Conservation (phyloP, 148 eudicot genomes). For the Chenopodium suecicum region DNA sequence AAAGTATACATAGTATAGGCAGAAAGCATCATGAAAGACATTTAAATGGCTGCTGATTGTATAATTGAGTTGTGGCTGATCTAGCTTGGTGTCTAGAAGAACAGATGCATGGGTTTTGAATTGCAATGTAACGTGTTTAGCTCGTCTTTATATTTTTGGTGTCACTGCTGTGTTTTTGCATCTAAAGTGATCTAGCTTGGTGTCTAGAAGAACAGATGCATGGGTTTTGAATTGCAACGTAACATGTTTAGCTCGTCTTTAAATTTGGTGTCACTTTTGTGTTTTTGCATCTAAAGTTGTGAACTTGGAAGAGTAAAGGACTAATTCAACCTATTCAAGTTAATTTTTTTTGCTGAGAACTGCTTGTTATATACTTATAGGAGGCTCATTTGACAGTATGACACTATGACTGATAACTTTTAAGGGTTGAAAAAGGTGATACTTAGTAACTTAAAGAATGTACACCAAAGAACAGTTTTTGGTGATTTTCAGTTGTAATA, state of each 20-base stretch:
- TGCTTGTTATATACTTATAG: neutral
- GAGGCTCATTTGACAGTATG: neutral
- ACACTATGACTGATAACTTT: neutral
- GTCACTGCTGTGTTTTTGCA: neutral
- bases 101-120: neutral
- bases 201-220: neutral
- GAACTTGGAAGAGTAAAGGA: neutral
- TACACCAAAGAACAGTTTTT: neutral
- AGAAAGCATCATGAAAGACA: neutral
- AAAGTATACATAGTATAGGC: neutral
- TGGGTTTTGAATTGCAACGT: neutral
- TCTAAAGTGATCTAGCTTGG: neutral
- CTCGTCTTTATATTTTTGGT: neutral
- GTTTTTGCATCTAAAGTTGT: neutral
- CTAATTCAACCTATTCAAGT: neutral
- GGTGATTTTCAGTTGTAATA: neutral
- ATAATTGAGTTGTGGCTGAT: neutral
- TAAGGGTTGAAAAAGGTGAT: neutral
- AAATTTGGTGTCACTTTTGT: neutral
- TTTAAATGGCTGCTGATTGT: neutral
- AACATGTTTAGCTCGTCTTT: neutral
- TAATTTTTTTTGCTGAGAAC: neutral
- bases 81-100: neutral
- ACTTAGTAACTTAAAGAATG: neutral
- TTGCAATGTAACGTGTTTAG: neutral